Evolutionary conservation across 1,284 basidiomycete species (phyloP).

Genomic region (Cutaneotrichosporon arboriforme): DNA sequence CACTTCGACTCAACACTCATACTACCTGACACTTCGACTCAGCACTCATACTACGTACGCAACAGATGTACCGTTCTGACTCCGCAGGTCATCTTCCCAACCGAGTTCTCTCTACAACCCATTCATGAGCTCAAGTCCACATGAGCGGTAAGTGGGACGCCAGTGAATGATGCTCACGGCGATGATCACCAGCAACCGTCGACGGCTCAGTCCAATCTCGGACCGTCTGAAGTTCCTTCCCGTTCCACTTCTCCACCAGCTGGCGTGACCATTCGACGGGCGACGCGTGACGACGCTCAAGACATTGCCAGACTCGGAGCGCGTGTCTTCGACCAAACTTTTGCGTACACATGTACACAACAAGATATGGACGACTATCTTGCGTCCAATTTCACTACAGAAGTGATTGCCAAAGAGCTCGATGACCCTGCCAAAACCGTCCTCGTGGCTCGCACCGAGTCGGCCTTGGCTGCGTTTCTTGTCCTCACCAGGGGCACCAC

Average conservation of each 20-base stretch:
- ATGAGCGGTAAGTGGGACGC: no score
- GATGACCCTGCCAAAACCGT: not conserved
- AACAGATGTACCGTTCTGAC: no score
- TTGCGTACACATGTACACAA: constrained; percentile 11
- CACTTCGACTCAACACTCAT: no score
- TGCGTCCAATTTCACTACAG: constrained; percentile 5
- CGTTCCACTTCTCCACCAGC: constrained; percentile 1
- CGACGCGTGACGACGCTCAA: constrained; percentile 2
- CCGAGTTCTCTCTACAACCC: no score
- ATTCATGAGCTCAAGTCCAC: no score
- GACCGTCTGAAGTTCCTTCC: constrained; percentile 5
- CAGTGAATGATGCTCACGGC: not conserved
- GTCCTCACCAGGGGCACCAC: constrained; percentile 2
- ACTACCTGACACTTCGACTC: no score
- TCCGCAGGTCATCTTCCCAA: no score
- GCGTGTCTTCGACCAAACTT: constrained; percentile 10
- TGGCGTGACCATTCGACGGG: constrained; percentile 29
- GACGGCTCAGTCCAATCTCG: constrained; percentile 6
- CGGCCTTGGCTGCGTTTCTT: constrained; percentile 7
- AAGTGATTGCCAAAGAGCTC: constrained; percentile 5
- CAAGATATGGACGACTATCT: constrained; percentile 15
- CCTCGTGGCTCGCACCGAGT: constrained; percentile 2
- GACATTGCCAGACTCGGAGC: constrained; percentile 8
- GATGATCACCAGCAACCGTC: not conserved
- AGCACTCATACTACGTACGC: no score